Evolutionary conservation across 371 early-diverging fungal species (phyloP), one percentile per base, ranked within the genome.

Genomic region (Parasitella parasitica): DNA sequence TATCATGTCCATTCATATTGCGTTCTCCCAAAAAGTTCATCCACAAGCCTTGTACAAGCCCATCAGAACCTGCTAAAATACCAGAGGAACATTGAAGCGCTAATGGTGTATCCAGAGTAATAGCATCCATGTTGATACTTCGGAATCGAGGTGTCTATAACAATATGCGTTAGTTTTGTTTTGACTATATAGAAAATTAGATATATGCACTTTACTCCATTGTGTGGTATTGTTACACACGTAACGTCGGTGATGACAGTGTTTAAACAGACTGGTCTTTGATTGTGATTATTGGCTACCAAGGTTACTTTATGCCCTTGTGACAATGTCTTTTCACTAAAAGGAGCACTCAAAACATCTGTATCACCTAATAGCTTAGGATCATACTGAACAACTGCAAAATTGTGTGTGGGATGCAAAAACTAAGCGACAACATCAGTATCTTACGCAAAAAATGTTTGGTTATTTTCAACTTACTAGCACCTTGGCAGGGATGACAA

Each of bases 381-480:
- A 70, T 92, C 90, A 75, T 91, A 94, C 28, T 82, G 81, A 7
- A 92, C 73, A 56, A 94, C 72, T 1, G 89, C 83, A 61, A 89
- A 85, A 65, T 91, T 92, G 53, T 93, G 93, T 2, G 89, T 88
- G n/a, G 93, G 93, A 63, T 94, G 93, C n/a, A 92, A 72, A 64
- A 87, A 92, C 63, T 81, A 66, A 15, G 15, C 6, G 20, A 57
- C 39, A 4, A 34, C 41, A 57, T 16, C 18, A 49, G 27, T 16
- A 16, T 49, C 24, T 5, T 32, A 13, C 15, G 37, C 15, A 15
- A 1, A n/a, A n/a, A n/a, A 36, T 36, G 15, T 36, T 36, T 13
- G 4, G 37, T 4, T 36, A 0, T 36, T 36, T 9, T 36, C 15
- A 1, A 57, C 28, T 30, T 50, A 59, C 32, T 32, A 89, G 79